These are phyloP conservation scores for Aspergillus awamori DNA, from an alignment of 2,329 filamentous ascomycete species.

Conservation along the genomic window DNA sequence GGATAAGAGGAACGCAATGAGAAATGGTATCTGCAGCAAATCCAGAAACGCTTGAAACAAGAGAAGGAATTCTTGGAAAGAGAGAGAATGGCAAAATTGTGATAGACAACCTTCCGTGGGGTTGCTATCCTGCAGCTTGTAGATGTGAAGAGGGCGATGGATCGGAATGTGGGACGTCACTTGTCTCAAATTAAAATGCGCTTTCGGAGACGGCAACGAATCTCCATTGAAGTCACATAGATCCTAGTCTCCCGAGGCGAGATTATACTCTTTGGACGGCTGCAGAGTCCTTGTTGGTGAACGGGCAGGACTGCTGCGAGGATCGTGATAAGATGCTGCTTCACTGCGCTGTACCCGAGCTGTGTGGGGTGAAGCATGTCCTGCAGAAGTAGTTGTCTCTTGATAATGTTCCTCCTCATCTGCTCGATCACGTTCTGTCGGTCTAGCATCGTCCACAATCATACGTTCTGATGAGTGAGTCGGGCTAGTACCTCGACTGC, in stretches of 20 bases:
- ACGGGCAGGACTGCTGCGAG: not conserved
- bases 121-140: not conserved
- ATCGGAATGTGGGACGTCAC: not conserved
- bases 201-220: not conserved
- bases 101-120: not conserved
- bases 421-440: not conserved
- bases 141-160: not conserved
- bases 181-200: not conserved
- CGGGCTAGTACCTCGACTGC: conserved; percentile 1
- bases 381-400: not conserved
- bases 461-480: not conserved
- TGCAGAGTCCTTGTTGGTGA: not conserved
- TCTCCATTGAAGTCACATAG: not conserved
- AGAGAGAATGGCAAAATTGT: not conserved
- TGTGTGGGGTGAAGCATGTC: not conserved
- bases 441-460: not conserved
- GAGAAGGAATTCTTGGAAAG: not conserved
- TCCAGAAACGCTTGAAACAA: not conserved
- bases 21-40: not conserved
- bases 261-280: not conserved
- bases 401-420: conserved; percentile 5
- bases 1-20: not conserved
- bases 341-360: not conserved
- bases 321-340: not conserved
- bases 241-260: not conserved